Percentiles rank a stretch among this genome's conserved stretches.
Conservation (phyloP, 495 filamentous ascomycete species). For the Immersiella caudata region DNA sequence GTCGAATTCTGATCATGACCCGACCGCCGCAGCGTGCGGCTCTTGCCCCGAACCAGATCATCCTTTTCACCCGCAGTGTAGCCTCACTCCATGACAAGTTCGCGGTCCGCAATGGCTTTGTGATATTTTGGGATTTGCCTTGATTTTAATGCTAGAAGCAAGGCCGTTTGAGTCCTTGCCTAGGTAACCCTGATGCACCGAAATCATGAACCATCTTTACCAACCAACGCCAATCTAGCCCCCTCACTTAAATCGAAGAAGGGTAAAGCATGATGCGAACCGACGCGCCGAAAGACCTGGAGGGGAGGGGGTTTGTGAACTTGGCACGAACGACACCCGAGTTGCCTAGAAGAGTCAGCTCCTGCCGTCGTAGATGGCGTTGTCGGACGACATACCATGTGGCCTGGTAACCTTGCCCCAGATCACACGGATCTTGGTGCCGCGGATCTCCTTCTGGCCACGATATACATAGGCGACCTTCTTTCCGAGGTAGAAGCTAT, state of each 20-base stretch:
- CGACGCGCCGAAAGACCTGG: conserved; percentile 93
- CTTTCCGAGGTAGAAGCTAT: conserved; percentile 90
- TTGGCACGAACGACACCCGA: conserved; percentile 94
- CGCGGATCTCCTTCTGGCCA: conserved; percentile 85
- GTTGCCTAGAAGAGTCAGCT: conserved; percentile 65
- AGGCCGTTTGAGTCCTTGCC: conserved; percentile 54
- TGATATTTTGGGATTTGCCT: conserved; percentile 48
- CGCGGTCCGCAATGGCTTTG: conserved; percentile 39
- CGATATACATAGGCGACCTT: conserved; percentile 97
- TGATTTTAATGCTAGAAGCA: conserved; percentile 48
- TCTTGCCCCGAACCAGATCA: not conserved
- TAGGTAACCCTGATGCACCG: conserved; percentile 53
- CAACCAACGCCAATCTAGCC: conserved; percentile 56
- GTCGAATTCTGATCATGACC: not conserved
- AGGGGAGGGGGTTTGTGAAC: conserved; percentile 92
- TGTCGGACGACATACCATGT: conserved; percentile 67
- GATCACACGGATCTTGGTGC: conserved; percentile 97
- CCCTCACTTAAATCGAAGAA: conserved; percentile 64
- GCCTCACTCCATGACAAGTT: conserved; percentile 23
- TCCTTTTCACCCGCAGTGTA: not conserved
- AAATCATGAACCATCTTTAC: conserved; percentile 57
- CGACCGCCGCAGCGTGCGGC: not conserved
- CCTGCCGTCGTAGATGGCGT: not conserved
- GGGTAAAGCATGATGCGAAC: conserved; percentile 99
- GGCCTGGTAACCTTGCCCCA: conserved; percentile 98